phyloP scores from a whole-genome alignment of 306 rosid species.

The Vigna nakashimae region DNA sequence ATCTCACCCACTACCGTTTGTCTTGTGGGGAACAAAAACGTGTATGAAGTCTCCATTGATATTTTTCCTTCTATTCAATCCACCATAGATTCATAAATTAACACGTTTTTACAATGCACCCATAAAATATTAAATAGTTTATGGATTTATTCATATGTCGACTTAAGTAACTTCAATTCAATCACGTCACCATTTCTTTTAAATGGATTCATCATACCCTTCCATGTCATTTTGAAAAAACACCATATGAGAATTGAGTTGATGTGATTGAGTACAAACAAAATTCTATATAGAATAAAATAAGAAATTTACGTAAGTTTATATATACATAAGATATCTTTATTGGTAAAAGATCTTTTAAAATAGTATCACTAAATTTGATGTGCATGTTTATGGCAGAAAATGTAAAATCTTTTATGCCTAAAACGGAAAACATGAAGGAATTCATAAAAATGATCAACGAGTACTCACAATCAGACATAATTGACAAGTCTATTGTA shows the following conservation, averaged over 20 bases:
- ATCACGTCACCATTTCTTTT: conserved; percentile 12
- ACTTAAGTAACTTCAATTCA: conserved; percentile 16
- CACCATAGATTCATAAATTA: conserved; percentile 3
- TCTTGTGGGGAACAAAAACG: conserved; percentile 29
- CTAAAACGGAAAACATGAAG: no score
- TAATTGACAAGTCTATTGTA: no score
- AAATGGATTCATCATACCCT: not conserved
- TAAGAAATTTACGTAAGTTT: no score
- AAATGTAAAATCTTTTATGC: no score
- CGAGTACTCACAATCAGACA: no score
- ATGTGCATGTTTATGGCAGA: no score
- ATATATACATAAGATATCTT: no score
- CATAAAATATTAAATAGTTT: not conserved
- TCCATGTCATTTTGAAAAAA: not conserved
- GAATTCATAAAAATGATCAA: no score
- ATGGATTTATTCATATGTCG: not conserved
- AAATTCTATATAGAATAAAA: no score
- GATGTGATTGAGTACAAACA: no score
- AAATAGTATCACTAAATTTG: no score
- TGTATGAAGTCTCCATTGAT: not conserved
- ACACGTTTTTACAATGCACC: conserved; percentile 31
- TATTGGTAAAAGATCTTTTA: no score
- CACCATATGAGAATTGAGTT: not conserved
- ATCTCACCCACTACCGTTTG: conserved; percentile 26
- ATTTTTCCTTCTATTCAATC: not conserved